phyloP scores from a whole-genome alignment of 805 yeast genomes.

The Limtongozyma cylindracea region DNA sequence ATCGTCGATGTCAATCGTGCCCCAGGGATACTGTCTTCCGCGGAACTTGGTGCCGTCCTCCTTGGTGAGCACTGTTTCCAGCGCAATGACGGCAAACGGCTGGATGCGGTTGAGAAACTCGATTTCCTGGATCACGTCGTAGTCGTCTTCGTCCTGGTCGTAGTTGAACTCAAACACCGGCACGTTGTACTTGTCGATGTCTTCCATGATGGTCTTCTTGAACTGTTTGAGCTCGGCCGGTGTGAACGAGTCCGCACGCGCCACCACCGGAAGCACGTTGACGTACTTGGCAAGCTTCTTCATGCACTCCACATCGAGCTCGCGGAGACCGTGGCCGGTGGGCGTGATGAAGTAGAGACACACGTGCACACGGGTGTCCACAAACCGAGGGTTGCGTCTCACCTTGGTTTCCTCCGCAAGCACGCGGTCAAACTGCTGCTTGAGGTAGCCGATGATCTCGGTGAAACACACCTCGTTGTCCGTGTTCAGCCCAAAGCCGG shows the following conservation, averaged over 20 bases:
- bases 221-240: slow-evolving; percentile 32
- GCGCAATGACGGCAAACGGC: slow-evolving; percentile 51
- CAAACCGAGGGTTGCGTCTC: slow-evolving; percentile 62
- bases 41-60: slow-evolving; percentile 13
- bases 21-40: slow-evolving; percentile 62
- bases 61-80: slow-evolving; percentile 28
- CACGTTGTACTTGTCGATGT: slow-evolving; percentile 40
- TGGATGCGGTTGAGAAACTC: slow-evolving; percentile 33
- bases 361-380: slow-evolving; percentile 55
- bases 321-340: slow-evolving; percentile 58
- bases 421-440: slow-evolving; percentile 56
- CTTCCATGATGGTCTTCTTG: slow-evolving; percentile 31
- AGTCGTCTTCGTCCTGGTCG: slow-evolving; percentile 57
- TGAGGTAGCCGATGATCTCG: slow-evolving; percentile 40
- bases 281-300: slow-evolving; percentile 41
- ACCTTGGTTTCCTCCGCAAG: slow-evolving; percentile 75
- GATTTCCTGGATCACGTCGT: slow-evolving; percentile 49
- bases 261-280: slow-evolving; percentile 63
- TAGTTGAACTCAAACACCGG: slow-evolving; percentile 60
- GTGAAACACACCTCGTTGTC: slow-evolving; percentile 42
- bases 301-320: slow-evolving; percentile 54
- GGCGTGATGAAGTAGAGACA: slow-evolving; percentile 61
- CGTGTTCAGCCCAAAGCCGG: slow-evolving; percentile 59
- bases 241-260: slow-evolving; percentile 62
- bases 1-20: slow-evolving; percentile 27